These are phyloP conservation scores for Lupinus albus DNA, from an alignment of 306 rosid species.

Conservation along the genomic window DNA sequence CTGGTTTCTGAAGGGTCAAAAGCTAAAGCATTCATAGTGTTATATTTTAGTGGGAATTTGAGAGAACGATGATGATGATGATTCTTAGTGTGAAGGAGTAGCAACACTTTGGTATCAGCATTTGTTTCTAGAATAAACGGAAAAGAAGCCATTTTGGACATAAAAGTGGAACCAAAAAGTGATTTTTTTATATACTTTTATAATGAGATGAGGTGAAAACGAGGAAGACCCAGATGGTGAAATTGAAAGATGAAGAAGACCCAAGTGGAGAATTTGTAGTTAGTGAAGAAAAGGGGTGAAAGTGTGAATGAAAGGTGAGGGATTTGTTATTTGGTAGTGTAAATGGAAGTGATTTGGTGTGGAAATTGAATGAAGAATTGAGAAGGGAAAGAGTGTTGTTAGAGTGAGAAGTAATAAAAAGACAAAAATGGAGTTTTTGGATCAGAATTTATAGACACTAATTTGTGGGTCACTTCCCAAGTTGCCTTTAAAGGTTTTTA, in stretches of 20 bases:
- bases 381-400: neutral
- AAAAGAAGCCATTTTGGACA: constrained; percentile 63
- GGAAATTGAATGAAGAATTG: constrained; percentile 2
- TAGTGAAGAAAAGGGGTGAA: constrained; percentile 14
- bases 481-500: too few species aligned
- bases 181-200: too few species aligned
- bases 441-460: too few species aligned
- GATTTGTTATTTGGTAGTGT: neutral
- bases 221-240: constrained; percentile 42
- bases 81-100: constrained; percentile 42
- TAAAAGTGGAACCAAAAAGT: constrained; percentile 5
- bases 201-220: constrained; percentile 14
- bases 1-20: constrained; percentile 34
- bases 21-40: constrained; percentile 28
- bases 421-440: too few species aligned
- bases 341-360: neutral
- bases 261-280: constrained; percentile 24
- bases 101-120: constrained; percentile 45
- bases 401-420: too few species aligned
- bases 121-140: constrained; percentile 55
- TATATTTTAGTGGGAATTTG: constrained; percentile 36
- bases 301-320: neutral
- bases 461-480: too few species aligned
- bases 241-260: constrained; percentile 37
- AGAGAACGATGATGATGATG: constrained; percentile 25